These are phyloP conservation scores for Monilinia polystroma DNA, from an alignment of 2,329 filamentous ascomycete genomes.

Conservation along the genomic window DNA sequence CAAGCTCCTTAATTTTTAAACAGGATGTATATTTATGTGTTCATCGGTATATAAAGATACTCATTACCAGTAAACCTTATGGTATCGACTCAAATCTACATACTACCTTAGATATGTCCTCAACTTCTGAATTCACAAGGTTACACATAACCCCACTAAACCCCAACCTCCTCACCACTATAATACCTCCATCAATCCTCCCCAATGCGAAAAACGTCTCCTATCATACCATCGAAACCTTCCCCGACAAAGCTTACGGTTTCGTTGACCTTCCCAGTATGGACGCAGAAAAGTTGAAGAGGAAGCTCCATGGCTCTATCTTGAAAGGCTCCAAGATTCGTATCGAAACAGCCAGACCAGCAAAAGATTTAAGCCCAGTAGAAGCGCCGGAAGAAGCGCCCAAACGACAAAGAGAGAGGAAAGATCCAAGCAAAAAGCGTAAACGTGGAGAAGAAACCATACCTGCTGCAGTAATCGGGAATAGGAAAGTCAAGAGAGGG, in stretches of 20 bases:
- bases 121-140: constrained; percentile 46
- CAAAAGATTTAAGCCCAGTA: constrained; percentile 44
- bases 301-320: constrained; percentile 83
- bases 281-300: constrained; percentile 88
- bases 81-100: background rate
- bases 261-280: constrained; percentile 78
- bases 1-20: background rate
- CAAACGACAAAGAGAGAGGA: constrained; percentile 44
- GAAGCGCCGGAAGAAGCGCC: constrained; percentile 41
- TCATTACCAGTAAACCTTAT: background rate
- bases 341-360: constrained; percentile 75
- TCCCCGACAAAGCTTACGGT: constrained; percentile 87
- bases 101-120: constrained; percentile 13
- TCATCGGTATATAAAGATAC: background rate
- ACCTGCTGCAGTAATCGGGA: constrained; percentile 69
- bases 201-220: constrained; percentile 74
- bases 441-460: constrained; percentile 51
- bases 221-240: constrained; percentile 82
- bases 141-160: constrained; percentile 90
- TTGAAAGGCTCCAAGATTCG: constrained; percentile 82
- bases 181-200: constrained; percentile 67
- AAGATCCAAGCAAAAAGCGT: constrained; percentile 49
- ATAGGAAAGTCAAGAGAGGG: constrained; percentile 44
- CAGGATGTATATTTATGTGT: background rate
- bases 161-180: constrained; percentile 66